These are phyloP conservation scores for Pezicula carpinea DNA, from an alignment of 2,329 filamentous ascomycete genomes.

Conservation along the genomic window DNA sequence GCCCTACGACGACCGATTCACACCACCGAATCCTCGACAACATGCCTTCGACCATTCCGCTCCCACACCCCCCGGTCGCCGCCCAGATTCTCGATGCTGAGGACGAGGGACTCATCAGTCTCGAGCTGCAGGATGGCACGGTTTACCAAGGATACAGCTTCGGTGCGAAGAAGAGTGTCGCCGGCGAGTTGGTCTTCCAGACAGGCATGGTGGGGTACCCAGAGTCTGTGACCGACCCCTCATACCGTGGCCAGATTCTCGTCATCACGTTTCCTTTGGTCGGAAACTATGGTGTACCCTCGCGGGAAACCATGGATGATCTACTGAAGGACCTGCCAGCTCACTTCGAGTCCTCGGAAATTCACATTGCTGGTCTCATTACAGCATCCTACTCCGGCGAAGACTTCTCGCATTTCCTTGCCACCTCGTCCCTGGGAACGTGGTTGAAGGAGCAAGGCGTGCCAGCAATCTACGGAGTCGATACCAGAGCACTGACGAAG, in stretches of 20 bases:
- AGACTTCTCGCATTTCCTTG: conserved; percentile 92
- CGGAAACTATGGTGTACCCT: conserved; percentile 96
- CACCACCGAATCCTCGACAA: not conserved
- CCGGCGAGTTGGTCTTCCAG: conserved; percentile 98
- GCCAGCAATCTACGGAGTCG: conserved; percentile 90
- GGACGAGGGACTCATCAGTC: conserved; percentile 65
- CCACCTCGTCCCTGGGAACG: conserved; percentile 80
- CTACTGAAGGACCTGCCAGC: conserved; percentile 82
- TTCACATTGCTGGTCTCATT: conserved; percentile 90
- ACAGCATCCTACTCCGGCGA: conserved; percentile 90
- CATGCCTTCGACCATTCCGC: not conserved
- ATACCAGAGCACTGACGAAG: conserved; percentile 91
- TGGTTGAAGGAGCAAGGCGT: conserved; percentile 97
- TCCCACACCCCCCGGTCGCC: conserved; percentile 17
- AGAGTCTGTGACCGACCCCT: conserved; percentile 85
- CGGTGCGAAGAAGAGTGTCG: conserved; percentile 87
- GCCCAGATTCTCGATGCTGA: conserved; percentile 18
- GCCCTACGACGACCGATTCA: not conserved
- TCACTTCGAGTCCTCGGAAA: conserved; percentile 87
- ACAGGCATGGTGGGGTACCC: conserved; percentile 99
- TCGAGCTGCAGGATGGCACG: conserved; percentile 89
- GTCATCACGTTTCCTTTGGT: conserved; percentile 94
- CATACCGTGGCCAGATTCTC: conserved; percentile 87
- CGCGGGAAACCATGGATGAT: conserved; percentile 77
- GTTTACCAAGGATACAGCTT: conserved; percentile 95